Evolutionary conservation across 352 stramenopile genomes (phyloP).

Genomic region (Phytophthora boehmeriae): DNA sequence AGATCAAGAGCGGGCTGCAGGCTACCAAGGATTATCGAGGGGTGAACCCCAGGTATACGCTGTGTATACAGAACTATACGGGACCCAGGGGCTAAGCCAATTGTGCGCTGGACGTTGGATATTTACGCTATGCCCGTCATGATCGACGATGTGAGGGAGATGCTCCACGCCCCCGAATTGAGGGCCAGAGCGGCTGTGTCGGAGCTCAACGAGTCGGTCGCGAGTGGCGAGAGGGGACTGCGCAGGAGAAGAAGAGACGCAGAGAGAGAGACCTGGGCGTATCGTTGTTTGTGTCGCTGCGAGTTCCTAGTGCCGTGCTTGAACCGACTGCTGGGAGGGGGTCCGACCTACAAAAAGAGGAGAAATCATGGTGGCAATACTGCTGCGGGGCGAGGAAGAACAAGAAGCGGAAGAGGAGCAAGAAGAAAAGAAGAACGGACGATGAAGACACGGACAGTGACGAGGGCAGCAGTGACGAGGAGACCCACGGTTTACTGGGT

Average conservation of each 20-base stretch:
- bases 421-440: conserved; percentile 14
- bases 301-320: conserved; percentile 79
- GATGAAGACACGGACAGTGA: conserved; percentile 25
- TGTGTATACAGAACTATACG: conserved; percentile 80
- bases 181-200: conserved; percentile 67
- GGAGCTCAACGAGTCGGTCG: conserved; percentile 67
- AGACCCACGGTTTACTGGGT: conserved; percentile 60
- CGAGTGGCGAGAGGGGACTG: conserved; percentile 33
- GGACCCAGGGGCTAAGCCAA: conserved; percentile 68
- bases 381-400: conserved; percentile 22
- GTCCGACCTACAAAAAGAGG: conserved; percentile 70
- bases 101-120: conserved; percentile 77
- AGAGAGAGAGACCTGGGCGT: conserved; percentile 64
- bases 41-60: conserved; percentile 81
- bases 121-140: conserved; percentile 82
- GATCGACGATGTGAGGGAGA: conserved; percentile 76
- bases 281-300: conserved; percentile 77
- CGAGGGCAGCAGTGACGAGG: conserved; percentile 25
- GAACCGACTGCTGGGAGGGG: conserved; percentile 57
- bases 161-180: conserved; percentile 68
- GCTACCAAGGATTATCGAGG: conserved; percentile 78
- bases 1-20: conserved; percentile 58
- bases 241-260: background rate
- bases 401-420: conserved; percentile 15
- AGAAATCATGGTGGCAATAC: conserved; percentile 23